These are phyloP conservation scores for Delphinella strobiligena DNA, from an alignment of 2,329 filamentous ascomycete species.

Conservation along the genomic window DNA sequence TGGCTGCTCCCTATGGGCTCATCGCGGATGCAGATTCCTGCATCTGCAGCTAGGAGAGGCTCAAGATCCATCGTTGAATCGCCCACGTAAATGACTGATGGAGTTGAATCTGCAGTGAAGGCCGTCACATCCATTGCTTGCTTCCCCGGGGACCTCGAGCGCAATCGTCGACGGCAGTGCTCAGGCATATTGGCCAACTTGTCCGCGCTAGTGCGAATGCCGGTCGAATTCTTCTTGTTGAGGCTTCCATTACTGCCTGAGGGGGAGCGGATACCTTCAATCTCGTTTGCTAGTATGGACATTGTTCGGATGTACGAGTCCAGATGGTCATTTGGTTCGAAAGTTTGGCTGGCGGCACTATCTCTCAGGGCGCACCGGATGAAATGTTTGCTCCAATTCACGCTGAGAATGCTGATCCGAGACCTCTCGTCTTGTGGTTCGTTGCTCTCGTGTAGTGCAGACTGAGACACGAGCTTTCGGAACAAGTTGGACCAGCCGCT, in stretches of 20 bases:
- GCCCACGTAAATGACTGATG: conserved; percentile 30
- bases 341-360: neutral
- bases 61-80: conserved; percentile 38
- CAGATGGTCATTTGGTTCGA: neutral
- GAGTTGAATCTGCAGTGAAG: neutral
- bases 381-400: conserved; percentile 36
- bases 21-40: conserved; percentile 35
- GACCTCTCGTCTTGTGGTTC: no score
- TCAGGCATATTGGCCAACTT: conserved; percentile 23
- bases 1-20: conserved; percentile 23
- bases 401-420: conserved; percentile 29
- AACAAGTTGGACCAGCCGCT: conserved; percentile 24
- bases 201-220: conserved; percentile 27
- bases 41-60: conserved; percentile 29
- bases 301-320: conserved; percentile 10
- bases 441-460: no score
- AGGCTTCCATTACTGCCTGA: conserved; percentile 18
- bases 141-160: neutral
- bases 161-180: conserved; percentile 1
- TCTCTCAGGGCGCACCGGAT: conserved; percentile 19
- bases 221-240: conserved; percentile 13
- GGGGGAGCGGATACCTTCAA: conserved; percentile 17
- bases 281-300: conserved; percentile 23
- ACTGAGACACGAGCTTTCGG: conserved; percentile 13
- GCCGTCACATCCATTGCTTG: neutral